Evolutionary conservation across 768 basidiomycete species (phyloP), one percentile per base, ranked within the genome.

Genomic region (Lactarius sp.): DNA sequence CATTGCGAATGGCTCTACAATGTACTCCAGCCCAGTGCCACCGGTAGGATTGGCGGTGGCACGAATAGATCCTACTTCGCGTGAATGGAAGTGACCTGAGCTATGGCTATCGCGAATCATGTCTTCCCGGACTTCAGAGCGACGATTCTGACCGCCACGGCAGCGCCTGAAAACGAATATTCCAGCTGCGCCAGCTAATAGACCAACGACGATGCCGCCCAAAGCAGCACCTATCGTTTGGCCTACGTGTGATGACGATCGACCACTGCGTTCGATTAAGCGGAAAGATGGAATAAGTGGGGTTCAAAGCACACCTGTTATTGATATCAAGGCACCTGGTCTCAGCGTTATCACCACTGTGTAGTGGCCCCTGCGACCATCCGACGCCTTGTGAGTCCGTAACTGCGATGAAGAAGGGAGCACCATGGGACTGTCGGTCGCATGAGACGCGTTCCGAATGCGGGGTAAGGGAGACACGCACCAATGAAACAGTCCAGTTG

Each of bases 301-400:
- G 33, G 31, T 34, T 36, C 9, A 10, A 14, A 20, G 37, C 39
- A 31, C 22, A 49, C 62, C 59, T 60, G 51, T 41, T 41, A 65
- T 65, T 56, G 59, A 53, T 39, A n/a, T 74, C 68, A 31, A 85
- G 74, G 67, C 84, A 84, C 0, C 68, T 73, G 8, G 75, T 79
- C 6, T 75, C 69, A 9, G 75, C 74, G 14, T 68, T 69, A 8
- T 78, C 79, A 5, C 81, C 84, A 42, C 80, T 79, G 66, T 86
- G 85, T 9, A 85, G 69, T 1, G 84, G 83, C 3, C 85, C 85
- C 61, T 81, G 79, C 2, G 82, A 68, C 85, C 85, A 86, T 20
- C 73, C 72, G 44, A 77, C 76, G 10, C 83, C 83, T 22, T 71
- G 72, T 0, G 81, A 74, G 68, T 86, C 85, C 8, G 75, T 75